Base-by-base conservation (phyloP, 805 yeast genomes). In the Candida easanensis region DNA sequence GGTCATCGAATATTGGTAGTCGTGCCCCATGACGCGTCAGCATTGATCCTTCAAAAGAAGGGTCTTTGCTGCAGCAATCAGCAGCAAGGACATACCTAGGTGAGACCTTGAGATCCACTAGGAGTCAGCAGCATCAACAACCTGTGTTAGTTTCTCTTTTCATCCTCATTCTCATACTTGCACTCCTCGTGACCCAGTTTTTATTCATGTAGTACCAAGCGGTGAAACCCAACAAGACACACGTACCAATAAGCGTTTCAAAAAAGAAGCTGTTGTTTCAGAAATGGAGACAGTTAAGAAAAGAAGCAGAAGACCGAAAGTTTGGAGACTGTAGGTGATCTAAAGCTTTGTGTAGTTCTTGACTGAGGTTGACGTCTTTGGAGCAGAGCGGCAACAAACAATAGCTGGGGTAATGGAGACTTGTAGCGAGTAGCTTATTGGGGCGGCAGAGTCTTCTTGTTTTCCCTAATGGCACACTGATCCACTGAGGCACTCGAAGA, bases 401-500 rank as follows among this genome's bases (percentile, higher is more conserved):
- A 30, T 18, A 20, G 21, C 36, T 21, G 36, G 10, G 18, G 33
- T 2, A 34, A 19, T 42, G 49, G 49, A 46, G 46, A 46, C 49
- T 42, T 22, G 38, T 30, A 15, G 39, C 20, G 40, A 28, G 23
- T 36, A 22, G 43, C 49, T 42, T 45, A 41, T 41, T 45, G 49
- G 49, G 45, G 49, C 45, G 49, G 45, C 49, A 42, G 38, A 39
- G 49, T 39, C 41, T 42, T 38, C 46, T 40, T 38, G 42, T 32
- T 41, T 22, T 42, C 42, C 46, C 41, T 22, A 40, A 30, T 40
- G 44, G 48, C 47, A 44, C 41, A 39, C 41, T 30, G 43, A 41
- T 46, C 46, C 47, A 38, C 42, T 37, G 31, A 35, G 43, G 45
- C 40, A 39, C 46, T 38, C 42, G 49, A 52, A 47, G 56, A 53